phyloP scores from a whole-genome alignment of 2,329 filamentous ascomycete species.

The Mariannaea elegans region DNA sequence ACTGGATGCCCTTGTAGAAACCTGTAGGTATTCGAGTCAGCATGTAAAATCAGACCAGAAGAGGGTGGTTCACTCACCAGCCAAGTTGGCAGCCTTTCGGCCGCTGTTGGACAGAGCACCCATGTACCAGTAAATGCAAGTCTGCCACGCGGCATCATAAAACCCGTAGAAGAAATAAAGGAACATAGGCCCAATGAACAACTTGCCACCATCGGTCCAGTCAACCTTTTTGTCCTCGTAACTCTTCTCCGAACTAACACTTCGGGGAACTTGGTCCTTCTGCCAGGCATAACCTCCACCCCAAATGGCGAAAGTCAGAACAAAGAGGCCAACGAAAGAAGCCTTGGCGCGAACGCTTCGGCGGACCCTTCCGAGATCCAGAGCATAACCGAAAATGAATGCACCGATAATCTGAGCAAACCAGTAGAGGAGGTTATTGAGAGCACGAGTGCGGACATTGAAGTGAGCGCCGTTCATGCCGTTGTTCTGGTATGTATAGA shows the following conservation, averaged over 20 bases:
- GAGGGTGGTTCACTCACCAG: constrained; percentile 29
- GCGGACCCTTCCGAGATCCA: constrained; percentile 54
- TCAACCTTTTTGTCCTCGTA: constrained; percentile 48
- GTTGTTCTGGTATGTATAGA: constrained; percentile 67
- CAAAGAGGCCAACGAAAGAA: constrained; percentile 57
- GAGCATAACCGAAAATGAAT: constrained; percentile 54
- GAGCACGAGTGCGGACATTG: constrained; percentile 63
- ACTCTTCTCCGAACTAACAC: constrained; percentile 50
- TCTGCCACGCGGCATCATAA: constrained; percentile 74
- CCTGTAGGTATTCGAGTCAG: constrained; percentile 55
- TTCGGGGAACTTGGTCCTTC: constrained; percentile 58
- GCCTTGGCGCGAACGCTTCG: constrained; percentile 56
- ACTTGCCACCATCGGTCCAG: constrained; percentile 52
- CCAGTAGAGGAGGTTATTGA: constrained; percentile 65
- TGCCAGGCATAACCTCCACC: constrained; percentile 73
- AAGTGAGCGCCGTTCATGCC: constrained; percentile 63
- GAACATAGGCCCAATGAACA: constrained; percentile 70
- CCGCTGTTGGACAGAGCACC: constrained; percentile 89
- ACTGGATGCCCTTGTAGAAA: constrained; percentile 72
- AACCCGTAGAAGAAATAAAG: constrained; percentile 77
- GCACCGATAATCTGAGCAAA: constrained; percentile 65
- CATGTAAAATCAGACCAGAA: not conserved
- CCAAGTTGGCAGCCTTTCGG: constrained; percentile 88
- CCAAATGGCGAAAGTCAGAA: constrained; percentile 63
- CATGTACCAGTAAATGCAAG: constrained; percentile 69